Base-by-base conservation (phyloP, 345 rosid species). In the Citrus unshiu region DNA sequence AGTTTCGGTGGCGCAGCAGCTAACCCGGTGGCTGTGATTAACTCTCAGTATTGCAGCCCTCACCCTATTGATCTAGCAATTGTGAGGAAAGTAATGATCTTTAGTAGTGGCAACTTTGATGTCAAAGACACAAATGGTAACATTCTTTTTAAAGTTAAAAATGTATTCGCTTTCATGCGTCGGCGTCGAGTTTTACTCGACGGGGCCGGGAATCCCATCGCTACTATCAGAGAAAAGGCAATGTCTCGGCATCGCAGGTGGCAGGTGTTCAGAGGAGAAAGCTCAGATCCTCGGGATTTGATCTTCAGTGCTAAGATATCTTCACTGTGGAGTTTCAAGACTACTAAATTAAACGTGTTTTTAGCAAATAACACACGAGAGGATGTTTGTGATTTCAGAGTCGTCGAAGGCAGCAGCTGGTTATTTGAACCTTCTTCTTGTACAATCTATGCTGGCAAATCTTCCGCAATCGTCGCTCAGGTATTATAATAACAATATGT, bases 91-190 rank as follows among this genome's bases (percentile, higher is more conserved):
- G 80, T 85, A 69, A 67, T 77, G 84, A 35, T 14, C 51, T 34
- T 85, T 58, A 83, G 84, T 6, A 84, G 72, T 60, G 88, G 88
- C 19, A 81, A 81, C 83, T 85, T 85, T 56, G 85, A 74, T 2
- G 80, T 87, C 56, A 71, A 82, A 67, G 87, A 82, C 77, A 73
- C 77, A 0, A 82, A 81, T 71, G 87, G 86, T 9, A 82, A 87
- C 80, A 12, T 80, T 59, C 25, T 83, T 62, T 86, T 84, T 65
- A 86, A 82, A 83, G 84, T 80, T 34, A 85, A 85, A 68, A 76
- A 56, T 4, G 66, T 80, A 1, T 6, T 64, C 61, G 66, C 76
- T 18, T 19, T 30, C 32, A 67, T 83, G 12, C 81, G 68, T 59
- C 79, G 75, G 74, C 82, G 79, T 71, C 78, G 83, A 49, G 24